phyloP scores from a whole-genome alignment of 352 stramenopile species.

The Globisporangium spinosum region DNA sequence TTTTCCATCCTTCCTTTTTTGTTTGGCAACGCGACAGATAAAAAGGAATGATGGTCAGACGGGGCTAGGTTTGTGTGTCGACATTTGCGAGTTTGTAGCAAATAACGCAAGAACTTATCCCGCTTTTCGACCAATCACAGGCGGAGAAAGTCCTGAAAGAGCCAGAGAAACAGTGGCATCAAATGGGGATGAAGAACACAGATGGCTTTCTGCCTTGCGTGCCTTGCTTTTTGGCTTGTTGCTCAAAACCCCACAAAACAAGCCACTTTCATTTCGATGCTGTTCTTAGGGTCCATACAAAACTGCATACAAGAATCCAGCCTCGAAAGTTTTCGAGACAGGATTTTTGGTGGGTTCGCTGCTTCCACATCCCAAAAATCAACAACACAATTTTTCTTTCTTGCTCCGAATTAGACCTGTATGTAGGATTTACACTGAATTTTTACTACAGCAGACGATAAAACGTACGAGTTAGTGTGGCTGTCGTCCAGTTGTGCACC shows the following conservation, averaged over 20 bases:
- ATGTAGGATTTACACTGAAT: no score
- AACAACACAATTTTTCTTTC: no score
- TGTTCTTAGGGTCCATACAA: no score
- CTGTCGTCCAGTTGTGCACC: neutral
- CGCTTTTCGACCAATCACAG: slow-evolving; percentile 1
- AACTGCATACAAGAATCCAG: no score
- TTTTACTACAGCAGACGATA: no score
- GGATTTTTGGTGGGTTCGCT: no score
- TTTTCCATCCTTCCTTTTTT: slow-evolving; percentile 2
- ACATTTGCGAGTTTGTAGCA: neutral
- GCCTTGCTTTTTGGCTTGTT: neutral
- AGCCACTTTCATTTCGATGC: no score
- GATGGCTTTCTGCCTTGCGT: slow-evolving; percentile 6
- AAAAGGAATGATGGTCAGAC: neutral
- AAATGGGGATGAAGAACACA: neutral
- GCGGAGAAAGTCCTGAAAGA: neutral
- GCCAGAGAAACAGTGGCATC: slow-evolving; percentile 12
- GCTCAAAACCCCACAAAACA: no score
- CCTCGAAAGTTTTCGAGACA: no score
- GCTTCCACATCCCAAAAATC: no score
- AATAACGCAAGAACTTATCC: slow-evolving; percentile 6
- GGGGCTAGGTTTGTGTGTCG: neutral
- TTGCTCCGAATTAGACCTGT: no score
- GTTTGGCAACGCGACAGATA: neutral
- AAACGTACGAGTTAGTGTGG: neutral